These are phyloP conservation scores for Stentor coeruleus DNA, from an alignment of 73 alveolate genomes.

Conservation along the genomic window DNA sequence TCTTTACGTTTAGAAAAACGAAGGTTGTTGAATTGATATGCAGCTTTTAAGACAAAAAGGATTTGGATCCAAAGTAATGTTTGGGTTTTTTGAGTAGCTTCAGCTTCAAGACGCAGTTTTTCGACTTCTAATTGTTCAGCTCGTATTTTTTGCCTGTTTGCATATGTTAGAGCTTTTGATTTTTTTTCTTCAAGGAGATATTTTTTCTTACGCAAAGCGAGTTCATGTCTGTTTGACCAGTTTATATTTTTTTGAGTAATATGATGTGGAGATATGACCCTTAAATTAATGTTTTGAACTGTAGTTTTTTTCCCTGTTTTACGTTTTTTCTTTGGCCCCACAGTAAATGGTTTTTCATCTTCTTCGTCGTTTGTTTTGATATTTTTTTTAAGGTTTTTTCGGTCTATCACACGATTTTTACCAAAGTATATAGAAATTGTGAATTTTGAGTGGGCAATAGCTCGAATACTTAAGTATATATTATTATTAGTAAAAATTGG, in stretches of 20 bases:
- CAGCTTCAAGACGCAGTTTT: not conserved
- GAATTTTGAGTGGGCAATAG: not conserved
- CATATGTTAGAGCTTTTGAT: not conserved
- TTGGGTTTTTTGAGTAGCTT: not conserved
- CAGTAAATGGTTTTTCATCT: no score
- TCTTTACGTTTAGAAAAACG: not conserved
- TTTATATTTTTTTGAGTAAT: no score
- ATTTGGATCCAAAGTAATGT: not conserved
- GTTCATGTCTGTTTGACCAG: not conserved
- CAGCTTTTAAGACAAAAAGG: not conserved
- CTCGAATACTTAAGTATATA: not conserved
- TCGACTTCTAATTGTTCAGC: not conserved
- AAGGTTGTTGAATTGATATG: not conserved
- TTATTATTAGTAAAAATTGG: not conserved
- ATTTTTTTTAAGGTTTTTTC: no score
- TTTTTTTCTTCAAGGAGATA: not conserved
- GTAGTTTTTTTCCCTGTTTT: no score
- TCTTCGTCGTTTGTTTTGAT: no score
- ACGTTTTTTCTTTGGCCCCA: no score
- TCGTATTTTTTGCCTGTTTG: not conserved
- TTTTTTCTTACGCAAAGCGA: not conserved
- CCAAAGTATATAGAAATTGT: not conserved
- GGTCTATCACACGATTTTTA: no score
- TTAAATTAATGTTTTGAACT: not conserved
- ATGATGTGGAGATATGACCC: not conserved